Evolutionary conservation across 2,329 filamentous ascomycete species (phyloP).

Genomic region (Phaeomoniella chlamydospora): DNA sequence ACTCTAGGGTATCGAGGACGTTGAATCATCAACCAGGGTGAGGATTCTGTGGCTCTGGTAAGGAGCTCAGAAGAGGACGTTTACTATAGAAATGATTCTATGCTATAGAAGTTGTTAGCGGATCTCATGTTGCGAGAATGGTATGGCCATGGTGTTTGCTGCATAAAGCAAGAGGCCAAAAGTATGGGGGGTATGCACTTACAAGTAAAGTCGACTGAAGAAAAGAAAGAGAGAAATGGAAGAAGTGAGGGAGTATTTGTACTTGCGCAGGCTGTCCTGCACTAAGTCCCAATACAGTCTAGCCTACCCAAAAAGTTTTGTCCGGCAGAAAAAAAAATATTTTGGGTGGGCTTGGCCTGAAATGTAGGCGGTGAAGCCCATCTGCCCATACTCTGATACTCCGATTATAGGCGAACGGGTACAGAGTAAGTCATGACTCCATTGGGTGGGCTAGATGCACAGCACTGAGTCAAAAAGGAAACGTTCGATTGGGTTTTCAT

Average conservation of each 20-base stretch:
- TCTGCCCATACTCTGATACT: no score
- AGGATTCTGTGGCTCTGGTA: constrained; percentile 82
- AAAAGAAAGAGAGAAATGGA: constrained; percentile 14
- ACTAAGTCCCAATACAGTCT: not conserved
- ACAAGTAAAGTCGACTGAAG: constrained; percentile 29
- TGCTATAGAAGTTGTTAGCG: constrained; percentile 13
- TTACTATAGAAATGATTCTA: constrained; percentile 98
- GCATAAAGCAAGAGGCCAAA: constrained; percentile 2
- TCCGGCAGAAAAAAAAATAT: no score
- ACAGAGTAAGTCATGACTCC: no score
- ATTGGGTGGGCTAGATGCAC: no score
- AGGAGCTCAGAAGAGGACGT: constrained; percentile 84
- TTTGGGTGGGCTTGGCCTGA: no score
- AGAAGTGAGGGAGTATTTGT: constrained; percentile 8
- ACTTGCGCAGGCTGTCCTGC: not conserved
- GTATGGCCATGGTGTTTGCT: not conserved
- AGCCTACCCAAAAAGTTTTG: no score
- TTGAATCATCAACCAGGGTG: constrained; percentile 87
- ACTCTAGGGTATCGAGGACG: constrained; percentile 83
- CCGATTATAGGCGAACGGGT: not conserved
- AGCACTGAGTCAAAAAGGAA: no score
- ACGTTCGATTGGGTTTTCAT: no score
- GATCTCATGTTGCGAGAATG: constrained; percentile 1
- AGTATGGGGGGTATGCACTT: constrained; percentile 15
- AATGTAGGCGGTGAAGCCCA: no score